Evolutionary conservation across 768 basidiomycete species (phyloP).

Genomic region (Hypsizygus marmoreus): DNA sequence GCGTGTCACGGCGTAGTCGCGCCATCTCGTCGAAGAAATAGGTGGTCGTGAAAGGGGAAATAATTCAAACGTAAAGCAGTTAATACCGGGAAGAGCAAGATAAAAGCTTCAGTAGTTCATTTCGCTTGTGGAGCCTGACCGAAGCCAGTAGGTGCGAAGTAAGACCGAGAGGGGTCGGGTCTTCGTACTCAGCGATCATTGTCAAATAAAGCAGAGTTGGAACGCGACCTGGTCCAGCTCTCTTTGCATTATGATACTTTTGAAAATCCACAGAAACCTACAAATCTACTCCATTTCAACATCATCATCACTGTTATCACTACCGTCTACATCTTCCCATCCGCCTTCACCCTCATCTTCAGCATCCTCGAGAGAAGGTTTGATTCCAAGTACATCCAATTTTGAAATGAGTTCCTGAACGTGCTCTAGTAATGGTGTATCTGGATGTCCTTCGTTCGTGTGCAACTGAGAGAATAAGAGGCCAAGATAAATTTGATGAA

Average conservation of each 20-base stretch:
- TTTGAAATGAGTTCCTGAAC: slow-evolving; percentile 69
- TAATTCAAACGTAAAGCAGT: slow-evolving; percentile 1
- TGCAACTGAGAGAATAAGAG: slow-evolving; percentile 54
- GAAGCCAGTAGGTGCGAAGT: slow-evolving; percentile 5
- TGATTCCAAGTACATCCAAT: slow-evolving; percentile 67
- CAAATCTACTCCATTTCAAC: slow-evolving; percentile 53
- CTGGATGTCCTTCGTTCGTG: slow-evolving; percentile 68
- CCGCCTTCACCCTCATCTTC: slow-evolving; percentile 52
- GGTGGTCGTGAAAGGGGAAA: slow-evolving; percentile 12
- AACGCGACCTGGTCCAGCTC: slow-evolving; percentile 2
- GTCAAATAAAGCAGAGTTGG: background rate
- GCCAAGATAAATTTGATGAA: background rate
- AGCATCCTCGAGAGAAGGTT: slow-evolving; percentile 59
- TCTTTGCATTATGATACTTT: slow-evolving; percentile 31
- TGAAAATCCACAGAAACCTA: slow-evolving; percentile 9
- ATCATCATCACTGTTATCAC: slow-evolving; percentile 58
- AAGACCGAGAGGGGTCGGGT: background rate
- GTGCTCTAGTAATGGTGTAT: slow-evolving; percentile 76
- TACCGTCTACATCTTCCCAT: slow-evolving; percentile 64
- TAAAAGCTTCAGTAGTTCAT: slow-evolving; percentile 14
- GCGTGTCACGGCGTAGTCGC: slow-evolving; percentile 46
- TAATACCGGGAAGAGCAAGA: background rate
- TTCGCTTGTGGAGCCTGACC: slow-evolving; percentile 9
- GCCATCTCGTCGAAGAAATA: slow-evolving; percentile 35
- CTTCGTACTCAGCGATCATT: background rate